Conservation (phyloP, 2,329 filamentous ascomycete genomes). For the Beauveria sp. region DNA sequence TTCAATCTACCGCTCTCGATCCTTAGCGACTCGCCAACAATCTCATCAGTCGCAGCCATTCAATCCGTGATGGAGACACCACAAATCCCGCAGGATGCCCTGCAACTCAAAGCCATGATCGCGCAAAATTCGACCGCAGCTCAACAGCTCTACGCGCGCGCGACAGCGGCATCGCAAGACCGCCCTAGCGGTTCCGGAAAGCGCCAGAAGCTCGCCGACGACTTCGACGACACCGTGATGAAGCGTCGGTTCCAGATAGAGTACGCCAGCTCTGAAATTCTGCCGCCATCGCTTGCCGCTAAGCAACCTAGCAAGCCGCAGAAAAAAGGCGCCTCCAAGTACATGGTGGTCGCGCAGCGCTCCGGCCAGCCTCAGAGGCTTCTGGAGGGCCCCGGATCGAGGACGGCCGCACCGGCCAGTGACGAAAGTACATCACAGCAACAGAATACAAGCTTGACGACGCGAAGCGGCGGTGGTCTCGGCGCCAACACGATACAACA, state of each 20-base stretch:
- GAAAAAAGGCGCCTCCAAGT: slow-evolving; percentile 36
- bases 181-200: slow-evolving; percentile 21
- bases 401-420: slow-evolving; percentile 25
- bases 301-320: slow-evolving; percentile 56
- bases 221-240: slow-evolving; percentile 25
- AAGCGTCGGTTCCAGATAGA: slow-evolving; percentile 56
- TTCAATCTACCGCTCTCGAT: neutral
- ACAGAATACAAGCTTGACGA: slow-evolving; percentile 25
- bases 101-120: slow-evolving; percentile 26
- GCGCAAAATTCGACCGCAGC: slow-evolving; percentile 27
- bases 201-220: slow-evolving; percentile 31
- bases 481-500: slow-evolving; percentile 25
- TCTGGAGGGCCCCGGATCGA: slow-evolving; percentile 32
- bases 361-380: slow-evolving; percentile 27
- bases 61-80: slow-evolving; percentile 26
- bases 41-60: neutral
- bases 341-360: slow-evolving; percentile 27
- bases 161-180: slow-evolving; percentile 14
- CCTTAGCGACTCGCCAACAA: neutral
- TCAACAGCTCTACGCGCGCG: slow-evolving; percentile 24
- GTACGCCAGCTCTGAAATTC: slow-evolving; percentile 68
- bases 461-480: slow-evolving; percentile 13
- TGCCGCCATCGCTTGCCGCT: slow-evolving; percentile 70
- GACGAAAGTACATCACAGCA: slow-evolving; percentile 19
- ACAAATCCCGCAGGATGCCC: slow-evolving; percentile 24